Evolutionary conservation across 441 rosid genomes (phyloP).

Genomic region (Brassica balearica): DNA sequence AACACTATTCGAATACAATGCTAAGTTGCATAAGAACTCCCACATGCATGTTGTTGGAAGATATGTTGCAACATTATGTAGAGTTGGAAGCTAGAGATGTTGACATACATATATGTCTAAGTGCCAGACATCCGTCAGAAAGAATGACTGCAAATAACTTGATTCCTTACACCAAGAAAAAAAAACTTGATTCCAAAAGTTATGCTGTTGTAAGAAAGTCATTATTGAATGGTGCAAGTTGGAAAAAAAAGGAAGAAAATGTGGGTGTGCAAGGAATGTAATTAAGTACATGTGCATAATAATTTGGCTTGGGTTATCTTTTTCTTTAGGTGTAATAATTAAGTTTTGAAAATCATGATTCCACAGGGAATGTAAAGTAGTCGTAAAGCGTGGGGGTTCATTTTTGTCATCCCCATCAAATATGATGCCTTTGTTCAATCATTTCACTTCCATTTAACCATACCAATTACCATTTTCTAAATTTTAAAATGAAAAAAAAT

Average conservation of each 20-base stretch:
- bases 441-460: conserved; percentile 42
- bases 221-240: conserved; percentile 25
- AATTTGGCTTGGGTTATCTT: conserved; percentile 33
- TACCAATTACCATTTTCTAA: conserved; percentile 28
- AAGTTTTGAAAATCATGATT: conserved; percentile 35
- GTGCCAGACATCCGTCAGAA: not conserved
- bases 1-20: not conserved
- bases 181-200: conserved; percentile 25
- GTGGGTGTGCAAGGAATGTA: conserved; percentile 24
- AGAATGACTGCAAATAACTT: conserved; percentile 22
- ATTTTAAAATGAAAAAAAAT: conserved; percentile 7
- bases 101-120: not conserved
- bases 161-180: not conserved
- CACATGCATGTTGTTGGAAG: not conserved
- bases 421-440: conserved; percentile 39
- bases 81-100: not conserved
- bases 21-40: not conserved
- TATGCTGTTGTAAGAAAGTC: conserved; percentile 11
- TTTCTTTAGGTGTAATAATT: conserved; percentile 42
- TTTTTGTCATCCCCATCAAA: conserved; percentile 40
- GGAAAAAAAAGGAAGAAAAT: conserved; percentile 13
- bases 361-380: conserved; percentile 44
- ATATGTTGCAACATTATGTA: not conserved
- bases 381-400: conserved; percentile 47
- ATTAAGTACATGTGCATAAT: conserved; percentile 36